Percentiles rank a stretch among this genome's conserved stretches.
Conservation (phyloP, 805 yeast genomes). For the Starmera pachycereana region DNA sequence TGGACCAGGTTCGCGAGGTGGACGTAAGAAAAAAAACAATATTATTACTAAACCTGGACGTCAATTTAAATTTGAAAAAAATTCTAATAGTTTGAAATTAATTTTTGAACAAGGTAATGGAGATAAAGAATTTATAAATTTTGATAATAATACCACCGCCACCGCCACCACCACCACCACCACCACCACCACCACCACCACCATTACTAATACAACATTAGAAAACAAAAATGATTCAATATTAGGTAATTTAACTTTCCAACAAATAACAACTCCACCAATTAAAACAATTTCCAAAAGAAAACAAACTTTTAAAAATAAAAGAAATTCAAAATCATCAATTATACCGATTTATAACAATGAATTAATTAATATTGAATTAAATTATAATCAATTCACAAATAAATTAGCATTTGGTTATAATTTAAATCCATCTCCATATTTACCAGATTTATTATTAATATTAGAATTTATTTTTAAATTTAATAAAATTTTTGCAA, state of each 20-base stretch:
- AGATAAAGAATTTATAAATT: not conserved
- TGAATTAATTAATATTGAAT: slow-evolving; percentile 1
- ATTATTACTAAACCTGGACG: slow-evolving; percentile 2
- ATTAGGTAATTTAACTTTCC: not conserved
- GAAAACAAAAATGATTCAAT: not conserved
- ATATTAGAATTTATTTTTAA: slow-evolving; percentile 14
- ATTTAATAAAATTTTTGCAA: slow-evolving; percentile 10
- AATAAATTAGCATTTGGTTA: slow-evolving; percentile 16
- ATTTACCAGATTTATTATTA: slow-evolving; percentile 13
- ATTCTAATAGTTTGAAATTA: not conserved
- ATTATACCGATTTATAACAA: not conserved
- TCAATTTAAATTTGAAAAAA: slow-evolving; percentile 1
- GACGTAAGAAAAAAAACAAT: slow-evolving; percentile 6
- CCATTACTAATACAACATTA: too few species aligned
- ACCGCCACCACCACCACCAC: too few species aligned
- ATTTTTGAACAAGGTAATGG: not conserved
- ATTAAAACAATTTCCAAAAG: not conserved
- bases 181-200: too few species aligned
- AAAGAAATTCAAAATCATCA: not conserved
- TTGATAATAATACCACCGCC: too few species aligned
- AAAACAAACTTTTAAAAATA: not conserved
- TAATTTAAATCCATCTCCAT: slow-evolving; percentile 14
- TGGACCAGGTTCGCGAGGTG: slow-evolving; percentile 21
- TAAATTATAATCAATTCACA: not conserved
- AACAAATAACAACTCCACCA: not conserved